Conservation (phyloP, 768 basidiomycete species). For the Russula sp. region DNA sequence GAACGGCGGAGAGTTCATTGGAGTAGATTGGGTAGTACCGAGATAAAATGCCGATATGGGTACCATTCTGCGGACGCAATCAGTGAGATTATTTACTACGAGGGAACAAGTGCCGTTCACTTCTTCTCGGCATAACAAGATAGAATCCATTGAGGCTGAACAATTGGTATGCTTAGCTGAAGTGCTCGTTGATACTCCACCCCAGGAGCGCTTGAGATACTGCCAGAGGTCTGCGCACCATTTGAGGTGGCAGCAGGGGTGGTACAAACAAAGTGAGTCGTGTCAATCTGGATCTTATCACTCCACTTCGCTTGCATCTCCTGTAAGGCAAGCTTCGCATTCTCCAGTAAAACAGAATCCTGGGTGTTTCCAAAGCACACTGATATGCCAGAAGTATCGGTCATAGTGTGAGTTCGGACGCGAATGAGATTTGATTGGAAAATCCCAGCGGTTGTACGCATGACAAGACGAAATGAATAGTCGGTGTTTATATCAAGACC, state of each 20-base stretch:
- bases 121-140: slow-evolving; percentile 82
- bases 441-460: slow-evolving; percentile 89
- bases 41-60: slow-evolving; percentile 79
- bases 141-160: slow-evolving; percentile 91
- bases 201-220: slow-evolving; percentile 51
- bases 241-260: slow-evolving; percentile 66
- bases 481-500: slow-evolving; percentile 75
- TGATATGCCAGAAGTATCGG: slow-evolving; percentile 88
- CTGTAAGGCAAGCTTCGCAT: slow-evolving; percentile 69
- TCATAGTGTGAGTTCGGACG: slow-evolving; percentile 88
- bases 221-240: slow-evolving; percentile 50
- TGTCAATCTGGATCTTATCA: slow-evolving; percentile 93
- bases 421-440: slow-evolving; percentile 79
- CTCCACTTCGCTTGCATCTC: slow-evolving; percentile 90
- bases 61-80: slow-evolving; percentile 56
- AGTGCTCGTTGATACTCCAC: slow-evolving; percentile 93
- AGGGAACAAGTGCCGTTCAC: slow-evolving; percentile 35
- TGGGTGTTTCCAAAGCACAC: slow-evolving; percentile 92
- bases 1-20: slow-evolving; percentile 34
- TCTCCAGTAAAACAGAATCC: slow-evolving; percentile 67
- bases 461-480: slow-evolving; percentile 90
- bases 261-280: slow-evolving; percentile 96
- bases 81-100: neutral
- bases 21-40: slow-evolving; percentile 51
- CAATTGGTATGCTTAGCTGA: slow-evolving; percentile 89